A percentile compares a stretch with the other conserved stretches of the same genome.
These are phyloP conservation scores for Silene conica DNA, from an alignment of 148 eudicot species.

Conservation along the genomic window DNA sequence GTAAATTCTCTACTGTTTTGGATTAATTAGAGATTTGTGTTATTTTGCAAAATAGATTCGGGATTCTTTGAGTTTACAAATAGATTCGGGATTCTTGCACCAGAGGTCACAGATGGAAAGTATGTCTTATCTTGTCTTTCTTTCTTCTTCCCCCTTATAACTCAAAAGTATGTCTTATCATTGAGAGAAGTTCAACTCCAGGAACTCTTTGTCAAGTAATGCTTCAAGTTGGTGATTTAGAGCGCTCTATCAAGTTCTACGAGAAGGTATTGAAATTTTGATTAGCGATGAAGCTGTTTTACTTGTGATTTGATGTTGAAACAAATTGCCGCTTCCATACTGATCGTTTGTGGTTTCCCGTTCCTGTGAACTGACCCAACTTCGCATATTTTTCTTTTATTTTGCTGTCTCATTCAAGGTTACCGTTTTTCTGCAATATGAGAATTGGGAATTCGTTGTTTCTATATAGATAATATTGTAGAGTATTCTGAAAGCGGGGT, in stretches of 20 bases:
- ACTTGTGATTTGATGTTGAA: not conserved
- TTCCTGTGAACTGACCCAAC: not conserved
- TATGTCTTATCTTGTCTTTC: constrained; percentile 28
- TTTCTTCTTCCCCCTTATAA: not conserved
- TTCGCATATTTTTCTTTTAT: not conserved
- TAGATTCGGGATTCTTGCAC: constrained; percentile 96
- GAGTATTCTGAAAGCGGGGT: not conserved
- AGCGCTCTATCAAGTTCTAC: constrained; percentile 86
- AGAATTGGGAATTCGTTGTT: not conserved
- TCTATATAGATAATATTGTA: not conserved
- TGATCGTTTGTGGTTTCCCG: not conserved
- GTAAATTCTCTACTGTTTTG: too few species aligned
- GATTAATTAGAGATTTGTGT: too few species aligned
- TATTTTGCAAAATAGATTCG: too few species aligned
- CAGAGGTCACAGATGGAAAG: constrained; percentile 67
- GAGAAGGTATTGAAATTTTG: constrained; percentile 54
- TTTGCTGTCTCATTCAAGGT: not conserved
- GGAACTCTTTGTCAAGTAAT: constrained; percentile 95
- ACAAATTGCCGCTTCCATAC: not conserved
- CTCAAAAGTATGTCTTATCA: constrained; percentile 27
- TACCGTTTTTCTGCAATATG: too few species aligned
- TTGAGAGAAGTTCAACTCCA: constrained; percentile 71
- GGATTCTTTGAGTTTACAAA: constrained; percentile 84
- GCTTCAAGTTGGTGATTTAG: constrained; percentile 93
- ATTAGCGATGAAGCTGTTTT: not conserved